These are phyloP conservation scores for Suillus lakei DNA, from an alignment of 768 basidiomycete genomes.

Conservation along the genomic window DNA sequence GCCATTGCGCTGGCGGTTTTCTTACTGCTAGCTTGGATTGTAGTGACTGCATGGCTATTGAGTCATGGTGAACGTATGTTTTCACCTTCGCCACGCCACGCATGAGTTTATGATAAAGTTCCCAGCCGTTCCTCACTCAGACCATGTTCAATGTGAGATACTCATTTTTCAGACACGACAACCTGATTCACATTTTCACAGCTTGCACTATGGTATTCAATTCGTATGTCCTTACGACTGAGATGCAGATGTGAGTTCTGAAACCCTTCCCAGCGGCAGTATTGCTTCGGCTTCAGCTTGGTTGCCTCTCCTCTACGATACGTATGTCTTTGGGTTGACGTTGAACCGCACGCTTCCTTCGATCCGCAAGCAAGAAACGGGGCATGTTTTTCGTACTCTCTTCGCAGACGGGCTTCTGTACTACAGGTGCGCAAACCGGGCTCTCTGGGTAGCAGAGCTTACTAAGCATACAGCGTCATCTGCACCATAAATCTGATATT, in stretches of 20 bases:
- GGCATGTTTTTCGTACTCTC: constrained; percentile 28
- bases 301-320: constrained; percentile 47
- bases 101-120: constrained; percentile 3
- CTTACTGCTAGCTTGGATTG: constrained; percentile 50
- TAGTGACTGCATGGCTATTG: constrained; percentile 59
- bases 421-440: constrained; percentile 31
- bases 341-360: constrained; percentile 34
- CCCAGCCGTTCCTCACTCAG: constrained; percentile 18
- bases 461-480: constrained; percentile 35
- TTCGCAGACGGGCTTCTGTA: constrained; percentile 40
- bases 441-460: neutral
- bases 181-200: constrained; percentile 24
- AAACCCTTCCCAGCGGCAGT: constrained; percentile 15
- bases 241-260: neutral
- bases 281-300: constrained; percentile 43
- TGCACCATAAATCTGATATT: constrained; percentile 43
- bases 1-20: constrained; percentile 16
- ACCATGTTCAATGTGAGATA: constrained; percentile 17
- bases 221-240: constrained; percentile 20
- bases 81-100: neutral
- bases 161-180: constrained; percentile 28
- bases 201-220: constrained; percentile 48
- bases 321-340: constrained; percentile 38
- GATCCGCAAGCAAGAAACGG: constrained; percentile 18
- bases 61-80: constrained; percentile 52